Evolutionary conservation across 148 eudicot genomes (phyloP), one percentile per base, ranked within the genome.

Genomic region (Tetragonia tetragonoides): DNA sequence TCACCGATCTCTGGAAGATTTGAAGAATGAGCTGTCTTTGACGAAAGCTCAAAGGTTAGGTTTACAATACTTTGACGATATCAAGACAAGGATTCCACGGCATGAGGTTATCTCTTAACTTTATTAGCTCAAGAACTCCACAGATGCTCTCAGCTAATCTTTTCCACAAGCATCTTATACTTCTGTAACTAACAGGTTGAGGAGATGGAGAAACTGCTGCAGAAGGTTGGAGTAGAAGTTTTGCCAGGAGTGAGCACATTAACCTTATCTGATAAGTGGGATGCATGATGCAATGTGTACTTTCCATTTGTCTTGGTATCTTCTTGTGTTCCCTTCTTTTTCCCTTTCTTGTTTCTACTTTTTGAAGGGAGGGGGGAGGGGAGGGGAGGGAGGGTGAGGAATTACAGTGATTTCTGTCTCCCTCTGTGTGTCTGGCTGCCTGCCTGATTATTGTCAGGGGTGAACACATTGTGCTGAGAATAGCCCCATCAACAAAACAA

Each of bases 81-180:
- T 95, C 84, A 93, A 82, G 83, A 93, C 89, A 10, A 93, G 99
- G 80, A 95, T 95, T 83, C 99, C 95, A 66, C 92, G 97, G 18
- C 89, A 91, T 44, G 97, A 95, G 97, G 99, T 93, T 80, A 68
- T 54, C 28, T 74, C 34, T 64, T 82, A 18, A 57, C 79, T 83
- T 72, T 28, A 10, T 73, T 68, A 57, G 68, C 62, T 65, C 23
- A 46, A 61, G 57, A 67, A 21, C 10, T 75, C 56, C 23, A 14
- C 20, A 40, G 75, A 21, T 83, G 42, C 51, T 61, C 60, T 69
- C 23, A 37, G 46, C 14, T 67, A 65, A 41, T 21, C 34, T 72
- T 15, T 57, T 70, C 38, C 56, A 56, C 81, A 73, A 75, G 60
- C 16, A 42, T 61, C 41, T 75, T n/a, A 53, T n/a, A 10, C 34